phyloP scores from a whole-genome alignment of 345 rosid species.

The Populus nigra region DNA sequence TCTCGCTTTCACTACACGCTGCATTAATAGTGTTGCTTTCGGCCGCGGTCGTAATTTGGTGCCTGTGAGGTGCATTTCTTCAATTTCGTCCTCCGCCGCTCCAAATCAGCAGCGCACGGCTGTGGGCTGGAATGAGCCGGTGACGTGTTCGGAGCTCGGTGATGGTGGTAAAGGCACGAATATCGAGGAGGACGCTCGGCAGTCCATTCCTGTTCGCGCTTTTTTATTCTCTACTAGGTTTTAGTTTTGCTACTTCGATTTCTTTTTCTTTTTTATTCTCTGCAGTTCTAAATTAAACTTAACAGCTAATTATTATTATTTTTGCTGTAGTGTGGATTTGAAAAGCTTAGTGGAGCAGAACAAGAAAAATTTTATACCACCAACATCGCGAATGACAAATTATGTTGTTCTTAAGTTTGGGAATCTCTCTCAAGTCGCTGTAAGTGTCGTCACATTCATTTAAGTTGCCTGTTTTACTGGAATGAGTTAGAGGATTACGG shows the following conservation, averaged over 20 bases:
- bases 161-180: not conserved
- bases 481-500: not conserved
- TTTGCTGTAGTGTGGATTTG: constrained; percentile 75
- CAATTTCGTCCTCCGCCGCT: constrained; percentile 20
- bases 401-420: constrained; percentile 82
- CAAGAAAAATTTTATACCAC: constrained; percentile 75
- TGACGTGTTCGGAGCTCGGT: constrained; percentile 9
- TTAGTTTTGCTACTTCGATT: not conserved
- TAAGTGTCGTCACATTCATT: constrained; percentile 38
- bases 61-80: constrained; percentile 15
- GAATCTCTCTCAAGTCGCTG: constrained; percentile 43
- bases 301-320: constrained; percentile 9
- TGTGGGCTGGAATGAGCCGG: constrained; percentile 26
- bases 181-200: constrained; percentile 42
- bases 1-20: not conserved
- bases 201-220: constrained; percentile 81
- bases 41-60: not conserved
- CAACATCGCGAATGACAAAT: constrained; percentile 86
- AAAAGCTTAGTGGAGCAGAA: constrained; percentile 77
- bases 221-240: constrained; percentile 88
- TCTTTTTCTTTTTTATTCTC: not conserved
- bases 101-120: constrained; percentile 7
- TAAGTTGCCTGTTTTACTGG: not conserved
- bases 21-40: not conserved
- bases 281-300: not conserved